These are phyloP conservation scores for Globisporangium rhizosaccharum DNA, from an alignment of 352 stramenopile species.

Conservation along the genomic window DNA sequence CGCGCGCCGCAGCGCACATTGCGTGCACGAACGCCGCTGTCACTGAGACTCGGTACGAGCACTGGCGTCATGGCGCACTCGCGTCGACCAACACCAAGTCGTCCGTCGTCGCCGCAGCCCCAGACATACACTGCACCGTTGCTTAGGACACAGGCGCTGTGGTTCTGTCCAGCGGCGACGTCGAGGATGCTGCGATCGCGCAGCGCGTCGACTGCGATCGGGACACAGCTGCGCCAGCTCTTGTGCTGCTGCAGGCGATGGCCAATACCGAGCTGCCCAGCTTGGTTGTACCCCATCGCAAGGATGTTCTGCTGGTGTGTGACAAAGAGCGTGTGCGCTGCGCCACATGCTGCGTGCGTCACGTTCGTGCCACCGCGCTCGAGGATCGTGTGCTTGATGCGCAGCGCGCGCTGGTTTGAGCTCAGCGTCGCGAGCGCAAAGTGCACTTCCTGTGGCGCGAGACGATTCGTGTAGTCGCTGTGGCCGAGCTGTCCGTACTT, in stretches of 20 bases:
- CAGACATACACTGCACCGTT: slow-evolving; percentile 74
- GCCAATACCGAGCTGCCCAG: slow-evolving; percentile 58
- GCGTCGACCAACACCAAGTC: slow-evolving; percentile 36
- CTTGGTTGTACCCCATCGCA: slow-evolving; percentile 78
- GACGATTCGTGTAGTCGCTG: slow-evolving; percentile 40
- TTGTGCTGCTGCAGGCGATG: slow-evolving; percentile 57
- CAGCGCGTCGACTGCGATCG: slow-evolving; percentile 40
- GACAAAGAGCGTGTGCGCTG: slow-evolving; percentile 68
- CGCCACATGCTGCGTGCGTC: slow-evolving; percentile 59
- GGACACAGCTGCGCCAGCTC: slow-evolving; percentile 64
- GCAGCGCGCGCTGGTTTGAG: slow-evolving; percentile 43
- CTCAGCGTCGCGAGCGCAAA: slow-evolving; percentile 39
- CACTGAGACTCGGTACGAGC: slow-evolving; percentile 29
- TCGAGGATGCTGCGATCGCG: slow-evolving; percentile 61
- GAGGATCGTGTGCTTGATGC: slow-evolving; percentile 52
- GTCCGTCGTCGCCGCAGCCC: slow-evolving; percentile 66
- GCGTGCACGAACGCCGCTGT: slow-evolving; percentile 33
- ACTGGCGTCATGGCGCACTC: slow-evolving; percentile 35
- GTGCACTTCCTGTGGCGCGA: slow-evolving; percentile 45
- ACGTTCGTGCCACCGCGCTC: slow-evolving; percentile 48
- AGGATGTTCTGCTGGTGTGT: slow-evolving; percentile 75
- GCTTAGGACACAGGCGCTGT: slow-evolving; percentile 65
- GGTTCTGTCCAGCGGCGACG: slow-evolving; percentile 63
- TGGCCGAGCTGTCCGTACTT: slow-evolving; percentile 68
- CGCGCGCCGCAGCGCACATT: slow-evolving; percentile 57